Evolutionary conservation across 257 asterid genomes (phyloP).

Genomic region (Jasminum sambac): DNA sequence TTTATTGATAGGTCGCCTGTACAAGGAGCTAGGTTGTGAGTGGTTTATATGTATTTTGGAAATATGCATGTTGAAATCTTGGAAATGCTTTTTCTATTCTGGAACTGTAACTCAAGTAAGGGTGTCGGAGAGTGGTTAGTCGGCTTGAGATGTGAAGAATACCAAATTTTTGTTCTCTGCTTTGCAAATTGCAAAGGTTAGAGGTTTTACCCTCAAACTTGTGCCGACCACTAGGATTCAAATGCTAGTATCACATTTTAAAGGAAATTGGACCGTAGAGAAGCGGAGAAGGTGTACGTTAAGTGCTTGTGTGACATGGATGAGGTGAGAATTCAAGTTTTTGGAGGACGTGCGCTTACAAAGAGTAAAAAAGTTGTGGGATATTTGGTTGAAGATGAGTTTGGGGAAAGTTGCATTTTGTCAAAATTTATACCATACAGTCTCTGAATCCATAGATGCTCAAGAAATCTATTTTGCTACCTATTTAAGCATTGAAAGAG

Average conservation of each 20-base stretch:
- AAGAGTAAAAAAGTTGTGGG: too few relatives aligned
- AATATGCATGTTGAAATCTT: background rate
- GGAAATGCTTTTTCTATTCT: background rate
- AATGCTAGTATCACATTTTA: background rate
- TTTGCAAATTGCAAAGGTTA: background rate
- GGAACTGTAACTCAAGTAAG: background rate
- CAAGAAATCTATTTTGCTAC: background rate
- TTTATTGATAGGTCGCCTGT: background rate
- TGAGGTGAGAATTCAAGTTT: too few relatives aligned
- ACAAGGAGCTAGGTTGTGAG: background rate
- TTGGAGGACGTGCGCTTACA: too few relatives aligned
- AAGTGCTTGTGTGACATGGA: too few relatives aligned
- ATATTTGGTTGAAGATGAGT: too few relatives aligned
- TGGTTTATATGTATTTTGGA: background rate
- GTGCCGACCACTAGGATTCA: background rate
- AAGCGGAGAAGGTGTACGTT: background rate
- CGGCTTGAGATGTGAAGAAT: background rate
- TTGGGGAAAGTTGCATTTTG: too few relatives aligned
- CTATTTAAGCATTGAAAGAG: background rate
- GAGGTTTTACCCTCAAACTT: background rate
- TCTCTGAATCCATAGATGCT: too few relatives aligned
- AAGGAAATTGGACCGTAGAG: background rate
- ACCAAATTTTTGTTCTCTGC: background rate
- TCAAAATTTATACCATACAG: too few relatives aligned
- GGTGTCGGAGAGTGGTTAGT: background rate